phyloP scores from a whole-genome alignment of 345 rosid genomes.

The Atalantia buxifolia region DNA sequence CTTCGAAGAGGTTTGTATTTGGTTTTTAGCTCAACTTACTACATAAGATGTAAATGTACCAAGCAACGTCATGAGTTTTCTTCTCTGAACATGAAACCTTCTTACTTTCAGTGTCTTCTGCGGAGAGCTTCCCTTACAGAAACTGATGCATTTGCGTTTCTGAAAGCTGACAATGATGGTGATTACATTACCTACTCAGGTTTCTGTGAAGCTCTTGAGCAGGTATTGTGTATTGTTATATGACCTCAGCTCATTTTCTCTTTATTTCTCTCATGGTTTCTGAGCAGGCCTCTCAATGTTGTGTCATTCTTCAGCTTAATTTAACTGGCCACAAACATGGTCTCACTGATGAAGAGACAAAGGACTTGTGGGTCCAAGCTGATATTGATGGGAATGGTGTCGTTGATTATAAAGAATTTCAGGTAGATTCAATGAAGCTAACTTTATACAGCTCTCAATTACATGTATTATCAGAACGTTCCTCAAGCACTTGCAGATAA shows the following conservation, averaged over 20 bases:
- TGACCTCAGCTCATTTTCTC: neutral
- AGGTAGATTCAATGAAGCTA: conserved; percentile 42
- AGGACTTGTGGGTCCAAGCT: conserved; percentile 80
- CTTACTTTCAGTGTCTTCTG: conserved; percentile 54
- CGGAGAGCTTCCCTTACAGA: conserved; percentile 68
- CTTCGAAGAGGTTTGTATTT: neutral
- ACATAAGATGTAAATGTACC: neutral
- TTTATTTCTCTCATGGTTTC: neutral
- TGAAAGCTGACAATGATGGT: conserved; percentile 52
- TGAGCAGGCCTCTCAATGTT: neutral
- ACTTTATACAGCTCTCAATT: neutral
- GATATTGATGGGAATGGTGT: conserved; percentile 73
- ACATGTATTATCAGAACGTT: neutral
- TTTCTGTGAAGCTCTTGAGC: conserved; percentile 81
- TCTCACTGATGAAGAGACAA: conserved; percentile 65
- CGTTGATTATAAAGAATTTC: conserved; percentile 77
- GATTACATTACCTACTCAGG: conserved; percentile 63
- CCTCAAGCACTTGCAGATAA: neutral
- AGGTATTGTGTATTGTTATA: conserved; percentile 36
- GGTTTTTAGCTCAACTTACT: neutral
- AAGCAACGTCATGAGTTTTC: conserved; percentile 5
- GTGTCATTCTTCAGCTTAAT: conserved; percentile 50
- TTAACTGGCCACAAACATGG: conserved; percentile 72
- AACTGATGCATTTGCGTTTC: conserved; percentile 68
- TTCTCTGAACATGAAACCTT: conserved; percentile 21